A percentile compares a stretch with the other conserved stretches of the same genome.
phyloP scores from a whole-genome alignment of 2,329 filamentous ascomycete genomes.

The Exserohilum turcica region DNA sequence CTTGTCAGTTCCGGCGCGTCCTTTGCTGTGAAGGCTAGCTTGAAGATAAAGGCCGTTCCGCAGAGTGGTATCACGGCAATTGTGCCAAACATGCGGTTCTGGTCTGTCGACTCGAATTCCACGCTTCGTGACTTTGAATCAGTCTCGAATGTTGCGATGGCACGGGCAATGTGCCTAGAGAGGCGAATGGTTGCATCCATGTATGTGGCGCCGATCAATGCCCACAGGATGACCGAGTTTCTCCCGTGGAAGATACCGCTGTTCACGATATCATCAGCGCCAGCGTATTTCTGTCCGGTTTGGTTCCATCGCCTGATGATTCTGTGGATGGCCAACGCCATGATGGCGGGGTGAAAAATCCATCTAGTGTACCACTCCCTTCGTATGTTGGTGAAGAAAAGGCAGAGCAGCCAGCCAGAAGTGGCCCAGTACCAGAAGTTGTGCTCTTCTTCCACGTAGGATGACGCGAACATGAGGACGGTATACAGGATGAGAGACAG shows the following conservation, averaged over 20 bases:
- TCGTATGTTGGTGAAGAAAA: slow-evolving; percentile 50
- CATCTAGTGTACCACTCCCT: slow-evolving; percentile 34
- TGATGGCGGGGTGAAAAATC: slow-evolving; percentile 44
- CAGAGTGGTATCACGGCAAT: slow-evolving; percentile 50
- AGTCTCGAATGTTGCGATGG: slow-evolving; percentile 30
- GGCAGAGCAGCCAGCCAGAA: slow-evolving; percentile 67
- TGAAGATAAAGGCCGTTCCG: slow-evolving; percentile 75
- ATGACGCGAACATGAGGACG: slow-evolving; percentile 95
- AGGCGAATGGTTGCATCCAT: slow-evolving; percentile 60
- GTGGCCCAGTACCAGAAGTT: slow-evolving; percentile 97
- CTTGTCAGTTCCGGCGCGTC: slow-evolving; percentile 80
- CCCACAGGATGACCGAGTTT: slow-evolving; percentile 68
- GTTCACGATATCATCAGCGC: slow-evolving; percentile 84
- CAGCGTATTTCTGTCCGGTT: slow-evolving; percentile 93
- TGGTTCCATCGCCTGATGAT: slow-evolving; percentile 87
- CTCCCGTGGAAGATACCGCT: slow-evolving; percentile 59
- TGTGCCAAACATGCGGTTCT: slow-evolving; percentile 38
- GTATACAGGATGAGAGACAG: slow-evolving; percentile 62
- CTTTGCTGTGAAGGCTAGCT: slow-evolving; percentile 82
- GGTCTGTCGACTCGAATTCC: slow-evolving; percentile 32
- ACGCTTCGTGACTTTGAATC: slow-evolving; percentile 15
- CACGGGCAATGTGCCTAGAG: slow-evolving; percentile 39
- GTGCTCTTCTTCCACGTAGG: slow-evolving; percentile 97
- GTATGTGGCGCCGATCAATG: slow-evolving; percentile 72
- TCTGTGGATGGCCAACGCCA: slow-evolving; percentile 67